Evolutionary conservation across 2,329 filamentous ascomycete species (phyloP), one percentile per base, ranked within the genome.

Genomic region (Fusarium irregulare): DNA sequence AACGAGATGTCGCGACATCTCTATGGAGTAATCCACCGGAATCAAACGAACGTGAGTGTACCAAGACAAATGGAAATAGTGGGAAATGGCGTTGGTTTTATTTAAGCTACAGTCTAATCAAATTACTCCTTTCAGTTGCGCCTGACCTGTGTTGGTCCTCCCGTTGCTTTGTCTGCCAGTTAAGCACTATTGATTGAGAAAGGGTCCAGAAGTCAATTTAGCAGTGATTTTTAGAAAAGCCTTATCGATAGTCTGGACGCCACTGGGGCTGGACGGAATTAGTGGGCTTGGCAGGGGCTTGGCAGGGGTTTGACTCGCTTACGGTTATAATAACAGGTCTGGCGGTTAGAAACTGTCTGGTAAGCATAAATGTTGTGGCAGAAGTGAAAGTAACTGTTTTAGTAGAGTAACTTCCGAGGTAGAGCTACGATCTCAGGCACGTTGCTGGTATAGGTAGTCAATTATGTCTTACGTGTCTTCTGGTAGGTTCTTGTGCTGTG

Each of bases 231-330:
- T 21, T 10, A 23, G 20, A 44, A 10, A 44, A 7, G 5, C 21
- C 13, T 44, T 16, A 4, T 23, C 41, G 20, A 44, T 44, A 44
- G 41, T 23, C 20, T 23, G 20, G 13, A 44, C 21, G 20, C 41
- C 14, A 18, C 20, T 16, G 41, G 14, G 14, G 41, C 41, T 18
- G 8, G 10, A 10, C 6, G 7, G 4, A 14, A 16, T 21, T 44
- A 44, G 20, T 23, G 13, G 14, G 3, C 20, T 21, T 21, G 21
- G 41, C 20, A 21, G 13, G 41, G 41, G 41, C 18, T 16, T 4
- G 13, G 10, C 13, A 10, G 20, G 20, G 20, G 41, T 10, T 5
- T 4, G 0, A 4, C 0, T 23, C 13, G 21, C 9, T 1, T 23
- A 11, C 21, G 20, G 41, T 10, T 23, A 6, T 9, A 14, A 0